Evolutionary conservation across 371 early-diverging fungal genomes (phyloP), one percentile per base, ranked within the genome.

Genomic region (Mortierella sp.): DNA sequence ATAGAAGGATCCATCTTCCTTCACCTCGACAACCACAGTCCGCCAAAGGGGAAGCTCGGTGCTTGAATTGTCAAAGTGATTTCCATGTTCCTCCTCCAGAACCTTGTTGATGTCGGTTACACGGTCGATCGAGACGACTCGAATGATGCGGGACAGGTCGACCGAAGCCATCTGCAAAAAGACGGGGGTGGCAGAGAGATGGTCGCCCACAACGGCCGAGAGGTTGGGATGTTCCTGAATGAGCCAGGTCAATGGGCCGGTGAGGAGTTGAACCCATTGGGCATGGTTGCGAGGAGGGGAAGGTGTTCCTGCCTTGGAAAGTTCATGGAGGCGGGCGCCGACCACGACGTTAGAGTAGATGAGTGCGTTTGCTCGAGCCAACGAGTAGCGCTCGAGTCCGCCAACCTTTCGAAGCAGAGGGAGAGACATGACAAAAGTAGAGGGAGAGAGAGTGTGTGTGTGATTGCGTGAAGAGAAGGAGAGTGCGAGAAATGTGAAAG

Each of bases 321-420:
- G 69, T 72, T 79, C 31, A 76, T 50, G 37, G 14, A 84, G 64
- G 1, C 81, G 78, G 13, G 85, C 28, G 31, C 85, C 85, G 57
- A 84, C 73, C 9, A 75, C 44, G 31, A 84, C 85, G 54, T 84
- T 84, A 46, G 34, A 50, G 51, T 80, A 84, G 5, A 76, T 55
- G 8, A 50, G 74, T 0, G 78, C 57, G 46, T 84, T 84, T 28
- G 61, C 71, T 24, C 80, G 74, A 16, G 81, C 78, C 1, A 84
- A 37, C 57, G 69, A 73, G 40, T 80, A 84, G 26, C 85, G 85
- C 34, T 84, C 85, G 43, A 78, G 72, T 48, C 73, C 77, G 40
- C 37, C 70, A 16, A 84, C 76, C 44, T 77, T 51, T 48, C 85
- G 85, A 67, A 80, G 76, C 37, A 74, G 14, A 19, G 80, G 75